Conservation (phyloP, 352 stramenopile genomes). For the Phytophthora citricola region DNA sequence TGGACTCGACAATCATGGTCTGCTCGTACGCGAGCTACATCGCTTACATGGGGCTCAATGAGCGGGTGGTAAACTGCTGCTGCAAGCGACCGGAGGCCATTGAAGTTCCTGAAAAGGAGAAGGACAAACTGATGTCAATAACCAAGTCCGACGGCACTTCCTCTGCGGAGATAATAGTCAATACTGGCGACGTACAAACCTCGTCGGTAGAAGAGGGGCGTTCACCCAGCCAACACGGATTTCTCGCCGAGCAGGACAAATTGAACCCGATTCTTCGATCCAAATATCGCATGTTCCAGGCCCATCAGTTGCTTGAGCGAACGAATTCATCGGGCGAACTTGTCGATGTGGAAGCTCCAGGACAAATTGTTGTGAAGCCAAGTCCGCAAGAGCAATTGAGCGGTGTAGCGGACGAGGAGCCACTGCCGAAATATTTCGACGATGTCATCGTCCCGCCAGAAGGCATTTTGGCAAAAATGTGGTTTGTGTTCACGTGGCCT, state of each 20-base stretch:
- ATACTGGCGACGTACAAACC: constrained; percentile 16
- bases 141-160: constrained; percentile 7
- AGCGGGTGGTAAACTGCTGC: constrained; percentile 56
- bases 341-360: constrained; percentile 17
- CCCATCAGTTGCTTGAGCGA: constrained; percentile 43
- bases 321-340: constrained; percentile 16
- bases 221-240: constrained; percentile 30
- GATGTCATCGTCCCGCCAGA: constrained; percentile 52
- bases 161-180: constrained; percentile 18
- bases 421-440: constrained; percentile 67
- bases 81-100: constrained; percentile 57
- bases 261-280: constrained; percentile 66
- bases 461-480: constrained; percentile 55
- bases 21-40: constrained; percentile 76
- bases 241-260: constrained; percentile 50
- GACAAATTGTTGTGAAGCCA: constrained; percentile 8
- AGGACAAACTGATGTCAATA: constrained; percentile 10
- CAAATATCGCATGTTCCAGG: constrained; percentile 80
- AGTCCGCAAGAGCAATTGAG: constrained; percentile 8
- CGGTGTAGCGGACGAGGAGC: constrained; percentile 29
- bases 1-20: constrained; percentile 74
- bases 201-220: constrained; percentile 17
- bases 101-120: constrained; percentile 14
- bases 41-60: constrained; percentile 78
- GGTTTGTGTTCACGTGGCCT: constrained; percentile 69